Conservation (phyloP, 441 rosid genomes). For the Adansonia rubrostipa region DNA sequence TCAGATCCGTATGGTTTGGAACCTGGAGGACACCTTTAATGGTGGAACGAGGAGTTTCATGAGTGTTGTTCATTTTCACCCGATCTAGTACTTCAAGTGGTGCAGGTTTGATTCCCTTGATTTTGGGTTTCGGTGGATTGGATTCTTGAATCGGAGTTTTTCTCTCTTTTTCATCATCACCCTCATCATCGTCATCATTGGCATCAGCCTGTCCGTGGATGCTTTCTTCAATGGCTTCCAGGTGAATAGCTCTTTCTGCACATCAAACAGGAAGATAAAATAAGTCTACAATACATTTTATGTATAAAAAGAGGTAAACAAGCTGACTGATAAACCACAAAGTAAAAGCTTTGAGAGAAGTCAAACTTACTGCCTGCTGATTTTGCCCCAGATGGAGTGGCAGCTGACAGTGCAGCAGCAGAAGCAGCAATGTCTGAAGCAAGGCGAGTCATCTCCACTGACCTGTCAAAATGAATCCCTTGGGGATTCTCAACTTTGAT, state of each 20-base stretch:
- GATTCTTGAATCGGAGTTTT: not conserved
- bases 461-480: slow-evolving; percentile 38
- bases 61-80: slow-evolving; percentile 52
- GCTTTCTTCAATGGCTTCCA: slow-evolving; percentile 56
- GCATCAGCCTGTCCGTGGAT: slow-evolving; percentile 29
- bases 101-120: slow-evolving; percentile 44
- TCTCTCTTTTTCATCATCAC: not conserved
- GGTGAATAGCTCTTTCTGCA: slow-evolving; percentile 32
- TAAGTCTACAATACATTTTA: not conserved
- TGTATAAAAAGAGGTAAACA: no score
- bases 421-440: slow-evolving; percentile 50
- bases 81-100: slow-evolving; percentile 51
- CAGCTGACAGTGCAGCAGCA: slow-evolving; percentile 42
- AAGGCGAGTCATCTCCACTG: slow-evolving; percentile 54
- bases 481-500: slow-evolving; percentile 69
- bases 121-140: slow-evolving; percentile 14
- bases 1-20: slow-evolving; percentile 42
- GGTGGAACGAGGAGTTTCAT: slow-evolving; percentile 73
- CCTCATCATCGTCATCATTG: slow-evolving; percentile 21
- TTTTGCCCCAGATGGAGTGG: slow-evolving; percentile 44
- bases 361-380: slow-evolving; percentile 38
- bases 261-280: not conserved
- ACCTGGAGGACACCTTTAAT: slow-evolving; percentile 50
- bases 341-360: not conserved
- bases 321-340: not conserved